Base-by-base conservation (phyloP, 306 rosid genomes). In the Fragaria vesca region DNA sequence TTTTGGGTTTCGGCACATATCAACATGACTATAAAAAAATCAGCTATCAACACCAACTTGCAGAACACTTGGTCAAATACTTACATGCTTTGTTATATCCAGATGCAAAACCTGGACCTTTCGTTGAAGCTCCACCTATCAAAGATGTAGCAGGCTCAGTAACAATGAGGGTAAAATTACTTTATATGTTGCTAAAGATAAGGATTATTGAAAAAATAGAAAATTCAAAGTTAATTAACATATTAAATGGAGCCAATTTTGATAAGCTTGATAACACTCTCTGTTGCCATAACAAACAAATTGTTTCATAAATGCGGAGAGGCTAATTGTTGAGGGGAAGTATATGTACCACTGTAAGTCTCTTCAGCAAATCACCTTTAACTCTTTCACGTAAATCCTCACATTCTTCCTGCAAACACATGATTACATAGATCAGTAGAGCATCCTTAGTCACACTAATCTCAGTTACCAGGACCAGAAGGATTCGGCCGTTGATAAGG, bases 21-120 rank as follows among this genome's bases (percentile, higher is more conserved):
- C 68, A 28, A 13, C 68, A 13, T 62, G 68, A 16, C 40, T 30
- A 12, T 2, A 62, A 30, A 6, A 62, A 62, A 62, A 18, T 30
- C 66, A 61, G 38, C 9, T 28, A 15, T 30, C 9, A 10, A 67
- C 8, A 21, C 55, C 17, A 21, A 48, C 42, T 70, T 28, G 60
- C 16, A 47, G 3, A 47, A 8, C 13, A 46, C 74, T 20, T 4
- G 66, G 74, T 73, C 75, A 17, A 60, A 75, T 50, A 89, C 94
- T 13, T 87, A 94, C 97, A 84, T 94, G 94, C 75, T 88, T 91
- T 38, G 91, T 91, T 54, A 90, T 81, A 89, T 90, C 93, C 88
- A 84, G 89, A 20, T 94, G 98, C 96, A 94, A 76, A 62, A 82
- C 74, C 69, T 83, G 82, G 20, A 85, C 96, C 87, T 52, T 91